Evolutionary conservation across 805 yeast genomes (phyloP).

Genomic region (Hanseniaspora guilliermondii): DNA sequence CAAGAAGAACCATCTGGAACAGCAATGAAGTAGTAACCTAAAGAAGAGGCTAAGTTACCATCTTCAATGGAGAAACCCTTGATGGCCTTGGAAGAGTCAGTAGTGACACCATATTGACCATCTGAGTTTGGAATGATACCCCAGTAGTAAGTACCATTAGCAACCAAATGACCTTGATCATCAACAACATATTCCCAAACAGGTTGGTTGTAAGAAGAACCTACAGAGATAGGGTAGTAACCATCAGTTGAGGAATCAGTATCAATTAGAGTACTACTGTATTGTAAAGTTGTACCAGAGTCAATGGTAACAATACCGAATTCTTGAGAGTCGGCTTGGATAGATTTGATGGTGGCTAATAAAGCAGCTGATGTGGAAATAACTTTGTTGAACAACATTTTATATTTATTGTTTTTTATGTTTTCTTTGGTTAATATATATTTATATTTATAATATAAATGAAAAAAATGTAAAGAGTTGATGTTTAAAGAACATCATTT

Average conservation of each 20-base stretch:
- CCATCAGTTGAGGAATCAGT: slow-evolving; percentile 8
- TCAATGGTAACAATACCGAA: slow-evolving; percentile 29
- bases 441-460: not conserved
- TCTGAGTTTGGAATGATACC: slow-evolving; percentile 14
- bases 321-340: slow-evolving; percentile 28
- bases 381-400: slow-evolving; percentile 13
- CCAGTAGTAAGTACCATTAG: slow-evolving; percentile 24
- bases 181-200: slow-evolving; percentile 27
- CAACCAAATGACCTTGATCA: slow-evolving; percentile 24
- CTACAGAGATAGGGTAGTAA: slow-evolving; percentile 10
- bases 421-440: not conserved
- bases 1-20: slow-evolving; percentile 26
- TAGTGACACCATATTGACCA: slow-evolving; percentile 15
- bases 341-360: slow-evolving; percentile 21
- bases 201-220: slow-evolving; percentile 12
- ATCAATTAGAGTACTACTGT: slow-evolving; percentile 20
- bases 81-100: slow-evolving; percentile 21
- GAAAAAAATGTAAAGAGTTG: too few species aligned
- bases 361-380: slow-evolving; percentile 21
- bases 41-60: slow-evolving; percentile 29
- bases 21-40: slow-evolving; percentile 29
- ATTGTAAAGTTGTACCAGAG: slow-evolving; percentile 30
- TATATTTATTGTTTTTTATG: not conserved
- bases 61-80: slow-evolving; percentile 31
- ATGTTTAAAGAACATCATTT: too few species aligned